A percentile compares a stretch with the other conserved stretches of the same genome.
Conservation (phyloP, 495 filamentous ascomycete species). For the Aspergillus sparsus region DNA sequence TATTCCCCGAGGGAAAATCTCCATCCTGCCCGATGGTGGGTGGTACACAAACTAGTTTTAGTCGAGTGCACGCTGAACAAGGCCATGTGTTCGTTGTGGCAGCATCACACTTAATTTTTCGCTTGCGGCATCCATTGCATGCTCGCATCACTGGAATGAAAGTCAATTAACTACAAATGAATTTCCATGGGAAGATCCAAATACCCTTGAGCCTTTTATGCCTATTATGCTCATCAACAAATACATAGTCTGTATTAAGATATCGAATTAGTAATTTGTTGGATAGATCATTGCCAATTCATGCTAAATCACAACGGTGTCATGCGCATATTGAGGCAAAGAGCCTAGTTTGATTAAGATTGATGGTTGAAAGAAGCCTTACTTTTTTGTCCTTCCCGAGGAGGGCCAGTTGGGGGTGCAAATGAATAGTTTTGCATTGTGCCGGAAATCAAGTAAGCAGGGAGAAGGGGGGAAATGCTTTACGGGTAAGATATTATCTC, state of each 20-base stretch:
- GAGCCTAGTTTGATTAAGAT: no score
- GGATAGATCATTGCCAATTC: neutral
- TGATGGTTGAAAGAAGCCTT: slow-evolving; percentile 12
- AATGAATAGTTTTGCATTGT: slow-evolving; percentile 52
- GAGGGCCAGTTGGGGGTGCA: slow-evolving; percentile 46
- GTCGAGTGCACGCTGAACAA: slow-evolving; percentile 87
- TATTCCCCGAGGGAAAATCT: slow-evolving; percentile 53
- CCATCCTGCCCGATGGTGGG: slow-evolving; percentile 87
- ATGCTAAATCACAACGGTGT: neutral
- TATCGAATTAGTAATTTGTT: slow-evolving; percentile 12
- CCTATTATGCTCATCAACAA: slow-evolving; percentile 98
- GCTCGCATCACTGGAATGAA: slow-evolving; percentile 83
- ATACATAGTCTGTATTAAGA: slow-evolving; percentile 81
- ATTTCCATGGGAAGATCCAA: slow-evolving; percentile 6
- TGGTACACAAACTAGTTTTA: slow-evolving; percentile 92
- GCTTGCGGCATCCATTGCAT: slow-evolving; percentile 89
- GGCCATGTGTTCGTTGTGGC: slow-evolving; percentile 98
- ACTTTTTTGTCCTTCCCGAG: slow-evolving; percentile 51
- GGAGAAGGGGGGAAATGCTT: no score
- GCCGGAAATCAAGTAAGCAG: neutral
- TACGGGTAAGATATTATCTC: neutral
- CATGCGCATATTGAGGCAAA: no score
- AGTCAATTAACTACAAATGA: slow-evolving; percentile 3
- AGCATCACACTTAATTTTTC: slow-evolving; percentile 91
- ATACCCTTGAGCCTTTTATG: slow-evolving; percentile 96